Base-by-base conservation (phyloP, 768 basidiomycete genomes). In the Infundibulicybe gibba region DNA sequence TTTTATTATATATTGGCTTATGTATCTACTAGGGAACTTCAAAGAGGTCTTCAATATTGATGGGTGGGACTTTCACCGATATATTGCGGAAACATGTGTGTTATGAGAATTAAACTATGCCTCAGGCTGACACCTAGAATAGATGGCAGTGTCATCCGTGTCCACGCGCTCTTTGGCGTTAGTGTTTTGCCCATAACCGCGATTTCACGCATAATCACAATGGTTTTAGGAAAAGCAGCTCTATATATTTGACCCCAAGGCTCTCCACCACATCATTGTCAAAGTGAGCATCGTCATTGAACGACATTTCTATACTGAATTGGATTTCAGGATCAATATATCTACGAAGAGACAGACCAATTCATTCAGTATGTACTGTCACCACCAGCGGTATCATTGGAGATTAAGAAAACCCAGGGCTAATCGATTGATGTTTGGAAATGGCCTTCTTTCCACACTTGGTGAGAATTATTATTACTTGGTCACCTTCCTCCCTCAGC, bases 231-330 rank as follows among this genome's bases (percentile, higher is more conserved):
- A 60, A 44, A 54, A 61, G 31, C 55, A 63, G 38, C 55, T 77
- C 6, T 68, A 67, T 47, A 63, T 73, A 1, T 72, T 57, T 42
- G 76, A 78, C 48, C 72, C 75, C 1, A 67, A 62, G 34, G 76
- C 75, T 1, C 48, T 78, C 44, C 65, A 75, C 43, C 67, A 71
- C 46, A 72, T 78, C 17, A 40, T 74, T 16, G 58, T 76, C 13
- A 76, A 75, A 57, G 76, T 72, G 38, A 49, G 57, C 19, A 32
- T 2, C 13, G 21, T 44, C 32, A 16, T 6, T 17, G 3, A 15
- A 6, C 33, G 32, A 17, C 16, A 20, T 49, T 2, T 13, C 31
- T 6, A 20, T n/a, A 30, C 30, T 31, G 17, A 32, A 11, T 32
- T 15, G 32, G n/a, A 3, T 14, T 49, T 17, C 15, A 69, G 68